Evolutionary conservation across 164 flowering plant genomes (phyloP).

Genomic region (Vitis rupestris): DNA sequence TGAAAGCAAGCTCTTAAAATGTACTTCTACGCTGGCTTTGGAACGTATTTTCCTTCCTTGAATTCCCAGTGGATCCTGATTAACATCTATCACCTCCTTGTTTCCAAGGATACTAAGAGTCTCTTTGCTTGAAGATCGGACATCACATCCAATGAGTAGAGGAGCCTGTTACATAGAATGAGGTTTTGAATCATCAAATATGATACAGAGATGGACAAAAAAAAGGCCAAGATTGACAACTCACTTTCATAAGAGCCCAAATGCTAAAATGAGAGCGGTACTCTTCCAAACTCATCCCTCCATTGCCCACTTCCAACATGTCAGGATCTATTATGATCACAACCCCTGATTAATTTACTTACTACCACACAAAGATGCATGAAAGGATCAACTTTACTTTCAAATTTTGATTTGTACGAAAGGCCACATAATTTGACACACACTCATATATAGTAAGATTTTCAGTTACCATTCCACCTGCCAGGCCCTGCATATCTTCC

Average conservation of each 20-base stretch:
- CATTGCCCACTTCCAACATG: conserved; percentile 63
- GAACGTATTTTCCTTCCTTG: conserved; percentile 48
- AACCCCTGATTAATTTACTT: not conserved
- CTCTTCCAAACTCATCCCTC: conserved; percentile 49
- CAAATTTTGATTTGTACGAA: not conserved
- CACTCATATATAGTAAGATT: not conserved
- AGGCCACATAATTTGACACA: not conserved
- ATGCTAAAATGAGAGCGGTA: conserved; percentile 55
- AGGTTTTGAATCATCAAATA: not conserved
- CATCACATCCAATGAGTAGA: conserved; percentile 49
- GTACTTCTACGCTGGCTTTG: conserved; percentile 38
- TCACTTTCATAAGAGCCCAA: conserved; percentile 51
- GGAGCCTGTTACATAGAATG: conserved; percentile 37
- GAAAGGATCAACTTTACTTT: not conserved
- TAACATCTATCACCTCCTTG: conserved; percentile 49
- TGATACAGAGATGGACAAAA: not conserved
- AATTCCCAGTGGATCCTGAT: conserved; percentile 47
- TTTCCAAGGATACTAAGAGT: conserved; percentile 40
- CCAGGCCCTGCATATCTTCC: conserved; percentile 56
- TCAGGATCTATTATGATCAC: conserved; percentile 40
- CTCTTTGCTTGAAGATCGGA: conserved; percentile 30
- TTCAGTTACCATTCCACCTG: conserved; percentile 50
- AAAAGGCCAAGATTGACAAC: not conserved
- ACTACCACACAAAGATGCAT: not conserved
- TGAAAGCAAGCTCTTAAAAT: not conserved